These are phyloP conservation scores for Lithocarpus polystachyus DNA, from an alignment of 306 rosid genomes.

Conservation along the genomic window DNA sequence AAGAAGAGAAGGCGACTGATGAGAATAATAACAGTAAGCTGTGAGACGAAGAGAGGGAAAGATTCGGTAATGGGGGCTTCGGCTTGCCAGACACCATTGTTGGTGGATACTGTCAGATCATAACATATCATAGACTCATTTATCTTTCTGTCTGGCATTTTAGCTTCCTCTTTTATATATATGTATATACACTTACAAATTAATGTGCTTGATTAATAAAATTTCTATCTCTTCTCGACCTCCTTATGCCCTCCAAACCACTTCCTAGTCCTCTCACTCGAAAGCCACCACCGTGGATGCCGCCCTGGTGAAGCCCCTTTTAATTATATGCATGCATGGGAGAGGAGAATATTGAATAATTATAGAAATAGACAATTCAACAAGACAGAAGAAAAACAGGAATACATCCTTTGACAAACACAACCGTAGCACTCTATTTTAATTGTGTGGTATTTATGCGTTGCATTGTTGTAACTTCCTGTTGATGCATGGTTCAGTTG, in stretches of 20 bases:
- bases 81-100: slow-evolving; percentile 29
- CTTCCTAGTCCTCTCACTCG: background rate
- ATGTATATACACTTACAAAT: background rate
- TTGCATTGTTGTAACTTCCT: too few species aligned
- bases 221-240: too few species aligned
- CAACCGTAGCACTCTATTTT: too few species aligned
- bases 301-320: background rate
- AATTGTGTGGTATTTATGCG: too few species aligned
- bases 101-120: background rate
- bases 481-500: too few species aligned
- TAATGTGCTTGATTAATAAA: too few species aligned
- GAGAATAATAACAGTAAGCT: background rate
- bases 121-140: slow-evolving; percentile 19
- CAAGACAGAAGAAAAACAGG: background rate
- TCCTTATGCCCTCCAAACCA: background rate
- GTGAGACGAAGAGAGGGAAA: slow-evolving; percentile 18
- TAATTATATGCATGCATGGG: background rate
- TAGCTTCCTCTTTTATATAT: background rate
- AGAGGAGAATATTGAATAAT: too few species aligned
- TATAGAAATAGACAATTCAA: too few species aligned
- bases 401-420: background rate
- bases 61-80: background rate
- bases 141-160: background rate
- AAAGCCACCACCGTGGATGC: background rate
- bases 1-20: background rate